These are phyloP conservation scores for Zanthoxylum bungeanum DNA, from an alignment of 345 rosid genomes.

Conservation along the genomic window DNA sequence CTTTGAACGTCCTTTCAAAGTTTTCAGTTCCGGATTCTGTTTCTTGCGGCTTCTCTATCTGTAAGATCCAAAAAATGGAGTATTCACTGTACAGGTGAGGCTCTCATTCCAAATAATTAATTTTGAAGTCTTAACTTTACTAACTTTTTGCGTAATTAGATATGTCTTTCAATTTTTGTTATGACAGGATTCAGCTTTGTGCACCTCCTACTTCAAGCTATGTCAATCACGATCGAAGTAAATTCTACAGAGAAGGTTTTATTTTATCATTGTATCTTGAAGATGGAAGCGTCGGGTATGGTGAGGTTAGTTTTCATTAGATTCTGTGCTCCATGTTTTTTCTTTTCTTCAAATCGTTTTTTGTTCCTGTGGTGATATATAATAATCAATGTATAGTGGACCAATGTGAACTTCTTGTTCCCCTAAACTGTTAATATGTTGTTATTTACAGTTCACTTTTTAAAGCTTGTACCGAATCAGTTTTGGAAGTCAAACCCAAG, in stretches of 20 bases:
- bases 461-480: background rate
- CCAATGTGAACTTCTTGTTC: background rate
- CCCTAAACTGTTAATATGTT: background rate
- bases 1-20: conserved; percentile 40
- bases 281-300: conserved; percentile 79
- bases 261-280: conserved; percentile 73
- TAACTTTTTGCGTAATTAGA: background rate
- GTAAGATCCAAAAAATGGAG: conserved; percentile 51
- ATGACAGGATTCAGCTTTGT: conserved; percentile 60
- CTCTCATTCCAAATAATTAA: background rate
- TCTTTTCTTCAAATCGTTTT: background rate
- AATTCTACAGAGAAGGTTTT: conserved; percentile 69
- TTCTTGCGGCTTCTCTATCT: conserved; percentile 26
- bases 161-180: conserved; percentile 18
- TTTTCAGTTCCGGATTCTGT: conserved; percentile 33
- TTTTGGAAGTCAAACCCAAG: background rate
- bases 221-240: conserved; percentile 24
- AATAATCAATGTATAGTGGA: background rate
- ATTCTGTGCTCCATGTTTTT: background rate
- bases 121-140: background rate
- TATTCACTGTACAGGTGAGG: conserved; percentile 71
- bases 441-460: background rate
- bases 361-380: background rate
- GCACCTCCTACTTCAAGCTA: conserved; percentile 65
- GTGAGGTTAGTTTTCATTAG: conserved; percentile 62